Evolutionary conservation across 441 rosid genomes (phyloP).

Genomic region (Croton laevigatus): DNA sequence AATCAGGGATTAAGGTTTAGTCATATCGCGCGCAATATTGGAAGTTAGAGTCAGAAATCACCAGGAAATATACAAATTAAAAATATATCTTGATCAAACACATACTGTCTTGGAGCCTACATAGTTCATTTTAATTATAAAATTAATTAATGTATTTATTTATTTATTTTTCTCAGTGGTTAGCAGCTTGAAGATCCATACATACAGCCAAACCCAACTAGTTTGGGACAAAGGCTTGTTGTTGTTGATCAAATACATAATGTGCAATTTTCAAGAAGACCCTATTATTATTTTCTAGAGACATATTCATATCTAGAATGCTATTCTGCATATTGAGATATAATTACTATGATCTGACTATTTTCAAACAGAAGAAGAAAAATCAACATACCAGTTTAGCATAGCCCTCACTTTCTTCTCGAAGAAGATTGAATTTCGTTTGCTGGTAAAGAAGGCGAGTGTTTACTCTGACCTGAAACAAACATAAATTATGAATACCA

Average conservation of each 20-base stretch:
- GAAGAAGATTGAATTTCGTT: conserved; percentile 96
- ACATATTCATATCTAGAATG: not conserved
- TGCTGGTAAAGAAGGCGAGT: conserved; percentile 99
- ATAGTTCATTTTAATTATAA: too few species aligned
- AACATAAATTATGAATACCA: conserved; percentile 24
- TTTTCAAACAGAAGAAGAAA: conserved; percentile 7
- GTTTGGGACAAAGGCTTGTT: too few species aligned
- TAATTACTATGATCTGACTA: not conserved
- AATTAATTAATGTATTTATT: too few species aligned
- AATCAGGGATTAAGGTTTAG: not conserved
- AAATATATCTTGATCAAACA: too few species aligned
- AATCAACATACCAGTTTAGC: conserved; percentile 82
- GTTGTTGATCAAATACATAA: too few species aligned
- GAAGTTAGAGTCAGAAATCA: not conserved
- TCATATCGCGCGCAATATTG: not conserved
- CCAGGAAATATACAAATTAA: not conserved
- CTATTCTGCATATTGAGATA: not conserved
- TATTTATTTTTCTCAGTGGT: too few species aligned
- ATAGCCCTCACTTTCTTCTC: conserved; percentile 99
- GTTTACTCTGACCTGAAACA: conserved; percentile 91
- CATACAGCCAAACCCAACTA: too few species aligned
- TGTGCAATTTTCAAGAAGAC: not conserved
- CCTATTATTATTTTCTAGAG: not conserved
- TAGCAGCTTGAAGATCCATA: too few species aligned
- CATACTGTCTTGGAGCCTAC: too few species aligned